These are phyloP conservation scores for Chalciporus pseudorubinellus DNA, from an alignment of 768 basidiomycete species.

Conservation along the genomic window DNA sequence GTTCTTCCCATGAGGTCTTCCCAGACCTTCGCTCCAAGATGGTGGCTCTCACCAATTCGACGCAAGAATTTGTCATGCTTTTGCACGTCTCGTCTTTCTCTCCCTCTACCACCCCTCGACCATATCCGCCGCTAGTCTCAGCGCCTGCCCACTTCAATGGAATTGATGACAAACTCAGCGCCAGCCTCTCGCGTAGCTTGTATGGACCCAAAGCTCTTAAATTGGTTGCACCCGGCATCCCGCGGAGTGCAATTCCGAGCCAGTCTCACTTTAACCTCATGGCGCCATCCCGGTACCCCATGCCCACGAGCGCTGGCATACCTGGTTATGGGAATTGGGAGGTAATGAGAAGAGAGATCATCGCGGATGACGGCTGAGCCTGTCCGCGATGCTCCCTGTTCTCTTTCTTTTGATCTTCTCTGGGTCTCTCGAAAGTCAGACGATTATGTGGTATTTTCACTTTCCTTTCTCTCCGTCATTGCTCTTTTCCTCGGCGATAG, in stretches of 20 bases:
- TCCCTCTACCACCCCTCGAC: slow-evolving; percentile 49
- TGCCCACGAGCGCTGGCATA: slow-evolving; percentile 1
- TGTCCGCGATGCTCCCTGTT: slow-evolving; percentile 5
- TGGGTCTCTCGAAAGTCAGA: not conserved
- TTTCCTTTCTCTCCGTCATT: not conserved
- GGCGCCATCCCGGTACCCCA: slow-evolving; percentile 22
- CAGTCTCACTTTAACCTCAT: slow-evolving; percentile 46
- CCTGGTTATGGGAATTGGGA: slow-evolving; percentile 17
- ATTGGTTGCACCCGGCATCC: slow-evolving; percentile 32
- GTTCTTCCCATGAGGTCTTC: slow-evolving; percentile 54
- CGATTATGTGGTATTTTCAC: not conserved
- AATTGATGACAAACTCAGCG: slow-evolving; percentile 48
- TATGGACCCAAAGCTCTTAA: slow-evolving; percentile 48
- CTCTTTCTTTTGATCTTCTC: not conserved
- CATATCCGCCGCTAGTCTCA: slow-evolving; percentile 57
- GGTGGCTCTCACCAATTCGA: slow-evolving; percentile 74
- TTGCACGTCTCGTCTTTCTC: slow-evolving; percentile 84
- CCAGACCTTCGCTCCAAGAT: slow-evolving; percentile 65
- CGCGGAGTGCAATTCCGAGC: slow-evolving; percentile 55
- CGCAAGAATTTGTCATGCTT: slow-evolving; percentile 84
- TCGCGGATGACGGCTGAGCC: slow-evolving; percentile 33
- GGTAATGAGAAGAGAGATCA: slow-evolving; percentile 9
- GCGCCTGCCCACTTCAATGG: slow-evolving; percentile 27
- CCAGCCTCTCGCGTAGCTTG: slow-evolving; percentile 56
- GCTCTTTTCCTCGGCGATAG: slow-evolving; percentile 6